Evolutionary conservation across 495 filamentous ascomycete species (phyloP), one percentile per base, ranked within the genome.

Genomic region (Talaromyces liani): DNA sequence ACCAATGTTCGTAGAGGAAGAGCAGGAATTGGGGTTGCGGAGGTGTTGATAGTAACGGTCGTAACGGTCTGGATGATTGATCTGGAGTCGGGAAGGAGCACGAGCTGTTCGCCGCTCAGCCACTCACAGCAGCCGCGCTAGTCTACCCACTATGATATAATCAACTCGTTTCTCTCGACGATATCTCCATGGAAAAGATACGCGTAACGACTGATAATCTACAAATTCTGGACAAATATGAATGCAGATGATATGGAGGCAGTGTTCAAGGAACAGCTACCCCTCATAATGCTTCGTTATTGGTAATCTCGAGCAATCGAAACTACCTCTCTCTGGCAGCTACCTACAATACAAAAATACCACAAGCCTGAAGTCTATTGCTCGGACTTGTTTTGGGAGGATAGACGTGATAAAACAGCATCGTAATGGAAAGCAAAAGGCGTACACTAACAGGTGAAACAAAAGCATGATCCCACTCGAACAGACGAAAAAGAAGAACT

Each of bases 51-150:
- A 16, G 12, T 16, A 41, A 41, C 36, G 36, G 2, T 41, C 36
- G 12, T 16, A 41, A 41, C 36, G 36, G 2, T 41, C 36, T 27
- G 16, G 18, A 20, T 0, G 31, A 18, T 58, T 58, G 18, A 61
- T 61, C 58, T 61, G 34, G 22, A 31, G 34, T 29, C 58, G 34
- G 45, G 60, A 53, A 53, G 60, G 24, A 53, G 45, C 60, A 62
- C 45, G 60, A 60, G 58, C 58, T 60, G 45, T 49, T 12, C 45
- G 41, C 41, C 39, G 60, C 60, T 53, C 60, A 62, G 60, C 60
- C 60, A 62, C 60, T 62, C 24, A 53, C 31, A 45, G 27, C 25
- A 10, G 14, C 29, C 29, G 41, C 60, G 47, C 58, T 60, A 60
- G 36, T 41, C 33, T 60, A 6, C 6, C 57, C 31, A 22, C 54